A percentile compares a stretch with the other conserved stretches of the same genome.
Evolutionary conservation across 1,284 basidiomycete genomes (phyloP).

Genomic region (Rhodotorula sp.): DNA sequence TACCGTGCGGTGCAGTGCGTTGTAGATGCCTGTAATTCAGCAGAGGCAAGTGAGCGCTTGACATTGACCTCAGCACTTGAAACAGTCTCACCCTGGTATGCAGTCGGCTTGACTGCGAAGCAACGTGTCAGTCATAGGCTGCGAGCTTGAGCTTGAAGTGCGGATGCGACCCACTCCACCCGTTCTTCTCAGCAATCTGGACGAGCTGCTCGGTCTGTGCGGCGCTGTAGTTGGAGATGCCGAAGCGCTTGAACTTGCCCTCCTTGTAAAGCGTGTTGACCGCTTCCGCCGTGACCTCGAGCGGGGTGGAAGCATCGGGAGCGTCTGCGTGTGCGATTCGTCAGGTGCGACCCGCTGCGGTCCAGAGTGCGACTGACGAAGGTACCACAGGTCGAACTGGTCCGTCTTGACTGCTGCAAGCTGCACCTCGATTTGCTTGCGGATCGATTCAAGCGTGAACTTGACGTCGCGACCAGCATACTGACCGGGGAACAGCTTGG

Average conservation of each 20-base stretch:
- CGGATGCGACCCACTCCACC: slow-evolving; percentile 50
- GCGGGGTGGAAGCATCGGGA: slow-evolving; percentile 58
- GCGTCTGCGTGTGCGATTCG: slow-evolving; percentile 48
- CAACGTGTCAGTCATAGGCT: no score
- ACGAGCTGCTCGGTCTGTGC: slow-evolving; percentile 69
- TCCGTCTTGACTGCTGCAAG: slow-evolving; percentile 50
- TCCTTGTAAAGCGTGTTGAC: slow-evolving; percentile 59
- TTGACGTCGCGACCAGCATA: slow-evolving; percentile 46
- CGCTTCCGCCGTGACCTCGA: slow-evolving; percentile 57
- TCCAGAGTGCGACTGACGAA: slow-evolving; percentile 46
- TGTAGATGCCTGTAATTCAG: slow-evolving; percentile 43
- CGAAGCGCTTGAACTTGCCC: slow-evolving; percentile 58
- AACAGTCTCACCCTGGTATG: slow-evolving; percentile 61
- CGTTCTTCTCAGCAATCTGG: slow-evolving; percentile 59
- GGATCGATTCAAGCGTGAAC: slow-evolving; percentile 6
- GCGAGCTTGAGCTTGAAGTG: no score
- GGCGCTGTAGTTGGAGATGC: slow-evolving; percentile 58
- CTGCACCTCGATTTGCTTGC: slow-evolving; percentile 45
- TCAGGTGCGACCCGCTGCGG: not conserved
- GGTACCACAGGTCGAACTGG: slow-evolving; percentile 59
- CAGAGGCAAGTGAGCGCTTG: no score
- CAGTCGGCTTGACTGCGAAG: slow-evolving; percentile 59
- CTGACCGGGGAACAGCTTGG: slow-evolving; percentile 51
- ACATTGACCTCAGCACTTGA: no score
- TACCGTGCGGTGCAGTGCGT: slow-evolving; percentile 54